phyloP scores from a whole-genome alignment of 805 yeast species.

The Candida vartiovaarae region DNA sequence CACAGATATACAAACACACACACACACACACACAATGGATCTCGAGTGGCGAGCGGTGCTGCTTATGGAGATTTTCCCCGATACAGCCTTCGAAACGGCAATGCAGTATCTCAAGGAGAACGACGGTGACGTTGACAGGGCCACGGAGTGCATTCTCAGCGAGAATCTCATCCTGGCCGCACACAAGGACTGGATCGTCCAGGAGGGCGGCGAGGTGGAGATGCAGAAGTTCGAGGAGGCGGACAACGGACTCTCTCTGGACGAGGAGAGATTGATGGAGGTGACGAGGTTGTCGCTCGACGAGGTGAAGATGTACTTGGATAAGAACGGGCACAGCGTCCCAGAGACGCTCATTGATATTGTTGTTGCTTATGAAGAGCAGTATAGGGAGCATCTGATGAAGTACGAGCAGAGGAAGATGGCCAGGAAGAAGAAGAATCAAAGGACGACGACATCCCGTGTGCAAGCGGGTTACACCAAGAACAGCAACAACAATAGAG shows the following conservation, averaged over 20 bases:
- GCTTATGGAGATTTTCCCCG: constrained; percentile 3
- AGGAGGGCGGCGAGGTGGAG: neutral
- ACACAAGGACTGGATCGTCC: neutral
- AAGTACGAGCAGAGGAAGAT: neutral
- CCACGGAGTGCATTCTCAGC: neutral
- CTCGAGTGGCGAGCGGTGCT: neutral
- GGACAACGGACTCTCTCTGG: neutral
- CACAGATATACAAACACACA: neutral
- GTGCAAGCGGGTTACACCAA: neutral
- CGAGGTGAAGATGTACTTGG: neutral
- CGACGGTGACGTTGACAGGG: constrained; percentile 1
- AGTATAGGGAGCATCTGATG: constrained; percentile 3
- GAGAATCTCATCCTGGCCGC: neutral
- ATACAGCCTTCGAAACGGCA: neutral
- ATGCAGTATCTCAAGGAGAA: neutral
- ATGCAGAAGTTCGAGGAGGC: neutral
- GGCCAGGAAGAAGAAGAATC: neutral
- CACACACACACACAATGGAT: neutral
- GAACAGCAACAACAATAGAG: neutral
- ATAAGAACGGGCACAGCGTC: neutral
- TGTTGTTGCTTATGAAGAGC: constrained; percentile 8
- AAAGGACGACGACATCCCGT: neutral
- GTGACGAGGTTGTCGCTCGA: neutral
- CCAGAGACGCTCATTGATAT: neutral
- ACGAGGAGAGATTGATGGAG: neutral